phyloP scores from a whole-genome alignment of 2,329 filamentous ascomycete species.

The Penicillium sp. region DNA sequence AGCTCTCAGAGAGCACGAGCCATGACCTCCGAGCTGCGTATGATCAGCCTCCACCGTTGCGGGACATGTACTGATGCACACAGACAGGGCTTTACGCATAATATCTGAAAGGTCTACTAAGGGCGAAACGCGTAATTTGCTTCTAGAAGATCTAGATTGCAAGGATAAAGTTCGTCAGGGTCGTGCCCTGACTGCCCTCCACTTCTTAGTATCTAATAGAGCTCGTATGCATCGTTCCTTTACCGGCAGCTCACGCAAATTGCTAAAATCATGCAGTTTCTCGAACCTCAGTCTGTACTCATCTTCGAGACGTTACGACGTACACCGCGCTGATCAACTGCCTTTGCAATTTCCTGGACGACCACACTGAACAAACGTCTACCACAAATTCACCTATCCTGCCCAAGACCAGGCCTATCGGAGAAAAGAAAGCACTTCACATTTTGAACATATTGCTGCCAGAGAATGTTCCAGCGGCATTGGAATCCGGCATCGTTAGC shows the following conservation, averaged over 20 bases:
- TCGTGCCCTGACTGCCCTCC: constrained; percentile 44
- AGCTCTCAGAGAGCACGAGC: constrained; percentile 68
- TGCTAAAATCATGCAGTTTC: constrained; percentile 28
- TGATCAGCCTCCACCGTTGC: constrained; percentile 50
- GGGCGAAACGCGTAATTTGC: constrained; percentile 37
- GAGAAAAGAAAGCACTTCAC: constrained; percentile 43
- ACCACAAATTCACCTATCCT: constrained; percentile 38
- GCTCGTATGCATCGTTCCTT: constrained; percentile 30
- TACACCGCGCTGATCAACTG: constrained; percentile 43
- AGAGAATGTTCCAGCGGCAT: constrained; percentile 55
- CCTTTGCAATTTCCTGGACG: constrained; percentile 41
- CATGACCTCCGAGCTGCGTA: constrained; percentile 69
- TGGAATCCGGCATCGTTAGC: constrained; percentile 65
- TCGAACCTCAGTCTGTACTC: constrained; percentile 34
- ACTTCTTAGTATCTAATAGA: constrained; percentile 43
- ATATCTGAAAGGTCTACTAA: constrained; percentile 46
- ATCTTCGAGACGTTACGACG: constrained; percentile 36
- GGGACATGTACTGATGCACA: constrained; percentile 47
- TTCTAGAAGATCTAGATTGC: constrained; percentile 43
- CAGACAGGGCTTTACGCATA: constrained; percentile 44
- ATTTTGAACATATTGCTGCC: constrained; percentile 63
- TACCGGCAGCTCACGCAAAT: background rate
- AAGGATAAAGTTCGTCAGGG: constrained; percentile 36
- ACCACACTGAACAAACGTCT: constrained; percentile 36
- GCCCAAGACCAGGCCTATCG: constrained; percentile 40